A percentile compares a stretch with the other conserved stretches of the same genome.
These are phyloP conservation scores for Cordyceps fumosorosea DNA, from an alignment of 2,329 filamentous ascomycete species.

Conservation along the genomic window DNA sequence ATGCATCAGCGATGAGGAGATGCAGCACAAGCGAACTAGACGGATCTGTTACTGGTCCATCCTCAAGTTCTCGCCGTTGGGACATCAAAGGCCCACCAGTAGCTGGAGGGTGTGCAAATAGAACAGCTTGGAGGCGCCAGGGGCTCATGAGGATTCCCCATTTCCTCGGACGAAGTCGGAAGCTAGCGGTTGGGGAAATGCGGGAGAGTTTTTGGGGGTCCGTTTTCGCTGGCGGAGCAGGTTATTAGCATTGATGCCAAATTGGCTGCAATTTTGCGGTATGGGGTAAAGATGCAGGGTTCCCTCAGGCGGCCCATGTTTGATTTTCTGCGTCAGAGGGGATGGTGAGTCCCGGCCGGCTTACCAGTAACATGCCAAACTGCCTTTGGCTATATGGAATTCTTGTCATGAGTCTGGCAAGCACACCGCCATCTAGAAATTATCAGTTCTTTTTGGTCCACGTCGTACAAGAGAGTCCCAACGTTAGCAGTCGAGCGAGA, in stretches of 20 bases:
- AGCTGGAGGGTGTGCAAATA: constrained; percentile 1
- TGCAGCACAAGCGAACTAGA: background rate
- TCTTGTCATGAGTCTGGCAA: background rate
- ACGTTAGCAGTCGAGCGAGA: background rate
- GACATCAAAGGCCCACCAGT: background rate
- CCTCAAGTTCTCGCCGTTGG: background rate
- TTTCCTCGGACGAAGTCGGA: constrained; percentile 13
- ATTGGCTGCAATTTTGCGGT: constrained; percentile 7
- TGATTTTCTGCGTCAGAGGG: constrained; percentile 3
- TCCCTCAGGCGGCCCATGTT: background rate
- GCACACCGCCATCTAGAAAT: background rate
- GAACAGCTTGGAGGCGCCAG: constrained; percentile 1
- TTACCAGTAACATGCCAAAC: background rate
- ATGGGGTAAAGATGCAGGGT: background rate
- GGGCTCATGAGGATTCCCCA: constrained; percentile 10
- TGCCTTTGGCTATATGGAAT: background rate
- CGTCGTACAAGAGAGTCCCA: background rate
- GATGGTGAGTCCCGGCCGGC: background rate
- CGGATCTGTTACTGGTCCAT: background rate
- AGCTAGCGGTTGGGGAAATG: constrained; percentile 11
- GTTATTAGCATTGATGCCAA: constrained; percentile 8
- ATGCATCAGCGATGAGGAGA: background rate
- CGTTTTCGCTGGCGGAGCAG: constrained; percentile 1
- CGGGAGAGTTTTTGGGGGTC: background rate
- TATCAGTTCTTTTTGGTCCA: background rate